A percentile compares a stretch with the other conserved stretches of the same genome.
These are phyloP conservation scores for Orbilia oligospora DNA, from an alignment of 2,329 filamentous ascomycete genomes.

Conservation along the genomic window DNA sequence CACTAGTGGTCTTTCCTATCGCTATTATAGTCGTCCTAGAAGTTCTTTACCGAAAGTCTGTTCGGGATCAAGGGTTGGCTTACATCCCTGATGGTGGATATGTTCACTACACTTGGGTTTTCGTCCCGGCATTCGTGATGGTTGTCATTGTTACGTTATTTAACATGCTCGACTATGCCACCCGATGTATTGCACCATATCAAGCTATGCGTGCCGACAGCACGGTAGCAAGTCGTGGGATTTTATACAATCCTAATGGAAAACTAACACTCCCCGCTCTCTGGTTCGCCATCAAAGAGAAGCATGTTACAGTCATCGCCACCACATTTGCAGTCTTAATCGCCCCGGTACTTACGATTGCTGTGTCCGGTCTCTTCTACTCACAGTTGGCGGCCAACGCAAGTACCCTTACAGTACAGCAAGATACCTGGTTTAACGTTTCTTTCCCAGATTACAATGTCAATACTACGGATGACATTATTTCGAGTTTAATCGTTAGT, in stretches of 20 bases:
- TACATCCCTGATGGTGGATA: conserved; percentile 53
- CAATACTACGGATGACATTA: conserved; percentile 51
- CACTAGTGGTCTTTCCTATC: conserved; percentile 47
- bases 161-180: conserved; percentile 57
- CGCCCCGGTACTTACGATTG: conserved; percentile 55
- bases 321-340: conserved; percentile 58
- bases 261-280: conserved; percentile 54
- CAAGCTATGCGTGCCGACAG: conserved; percentile 55
- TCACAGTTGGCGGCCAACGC: conserved; percentile 25
- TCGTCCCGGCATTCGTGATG: conserved; percentile 54
- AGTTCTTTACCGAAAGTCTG: conserved; percentile 50
- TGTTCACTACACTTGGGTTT: conserved; percentile 60
- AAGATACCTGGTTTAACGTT: conserved; percentile 49
- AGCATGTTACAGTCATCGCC: conserved; percentile 56
- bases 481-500: conserved; percentile 40
- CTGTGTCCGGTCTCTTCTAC: conserved; percentile 57
- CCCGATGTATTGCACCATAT: conserved; percentile 51
- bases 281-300: conserved; percentile 59
- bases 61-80: conserved; percentile 41
- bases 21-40: conserved; percentile 54
- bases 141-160: conserved; percentile 52
- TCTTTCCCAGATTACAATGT: conserved; percentile 32
- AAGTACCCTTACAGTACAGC: conserved; percentile 33
- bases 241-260: conserved; percentile 55
- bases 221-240: conserved; percentile 52